Percentiles rank a stretch among this genome's conserved stretches.
Evolutionary conservation across 352 stramenopile species (phyloP).

Genomic region (Lagenidium giganteum): DNA sequence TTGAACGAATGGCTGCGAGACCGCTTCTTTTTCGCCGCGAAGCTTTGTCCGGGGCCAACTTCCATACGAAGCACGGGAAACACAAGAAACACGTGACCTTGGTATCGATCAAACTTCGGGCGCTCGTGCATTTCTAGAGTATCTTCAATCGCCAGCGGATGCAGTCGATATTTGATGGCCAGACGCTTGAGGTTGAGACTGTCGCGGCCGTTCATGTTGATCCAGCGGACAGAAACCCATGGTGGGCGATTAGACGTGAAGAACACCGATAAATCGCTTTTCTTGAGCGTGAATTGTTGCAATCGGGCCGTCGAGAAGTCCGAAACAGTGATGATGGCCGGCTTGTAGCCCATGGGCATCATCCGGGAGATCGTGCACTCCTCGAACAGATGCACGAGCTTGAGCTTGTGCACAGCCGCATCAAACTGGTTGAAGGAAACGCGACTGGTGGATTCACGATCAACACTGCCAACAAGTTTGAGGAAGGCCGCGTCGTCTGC

Average conservation of each 20-base stretch:
- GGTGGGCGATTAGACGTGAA: conserved; percentile 67
- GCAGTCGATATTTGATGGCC: conserved; percentile 85
- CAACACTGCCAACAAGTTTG: conserved; percentile 68
- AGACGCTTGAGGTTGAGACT: conserved; percentile 80
- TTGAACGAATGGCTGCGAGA: conserved; percentile 26
- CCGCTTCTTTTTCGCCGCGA: conserved; percentile 26
- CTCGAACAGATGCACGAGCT: conserved; percentile 85
- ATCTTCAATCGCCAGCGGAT: conserved; percentile 82
- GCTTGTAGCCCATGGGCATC: conserved; percentile 38
- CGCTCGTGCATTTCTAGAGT: conserved; percentile 84
- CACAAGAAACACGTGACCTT: conserved; percentile 78
- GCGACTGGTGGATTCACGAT: conserved; percentile 28
- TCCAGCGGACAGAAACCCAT: conserved; percentile 85
- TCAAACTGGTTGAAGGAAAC: conserved; percentile 78
- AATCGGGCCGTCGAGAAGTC: conserved; percentile 75
- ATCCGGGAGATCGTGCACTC: conserved; percentile 54
- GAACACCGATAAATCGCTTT: conserved; percentile 50
- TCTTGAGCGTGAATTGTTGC: conserved; percentile 58
- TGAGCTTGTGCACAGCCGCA: conserved; percentile 78
- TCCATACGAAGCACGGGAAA: conserved; percentile 81
- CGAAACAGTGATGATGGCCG: conserved; percentile 59
- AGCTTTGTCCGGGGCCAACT: conserved; percentile 31
- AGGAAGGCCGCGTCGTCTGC: conserved; percentile 60
- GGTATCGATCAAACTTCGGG: conserved; percentile 83
- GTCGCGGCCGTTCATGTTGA: conserved; percentile 79